Evolutionary conservation across 306 rosid species (phyloP).

Genomic region (Acacia confusa): DNA sequence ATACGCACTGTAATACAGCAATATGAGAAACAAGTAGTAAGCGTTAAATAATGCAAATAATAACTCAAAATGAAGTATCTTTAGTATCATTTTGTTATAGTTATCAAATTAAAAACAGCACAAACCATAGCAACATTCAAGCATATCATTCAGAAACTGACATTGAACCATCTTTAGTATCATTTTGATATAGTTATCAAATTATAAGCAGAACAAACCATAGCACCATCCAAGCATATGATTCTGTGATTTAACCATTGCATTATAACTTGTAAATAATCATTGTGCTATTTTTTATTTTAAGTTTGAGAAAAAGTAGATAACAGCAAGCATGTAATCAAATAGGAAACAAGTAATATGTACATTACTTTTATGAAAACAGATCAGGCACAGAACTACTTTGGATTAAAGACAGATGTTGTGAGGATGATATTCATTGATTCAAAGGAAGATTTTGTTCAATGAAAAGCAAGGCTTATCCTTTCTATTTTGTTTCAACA

Average conservation of each 20-base stretch:
- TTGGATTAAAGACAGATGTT: neutral
- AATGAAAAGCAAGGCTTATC: neutral
- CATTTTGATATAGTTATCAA: conserved; percentile 8
- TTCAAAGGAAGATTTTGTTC: neutral
- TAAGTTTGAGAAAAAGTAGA: neutral
- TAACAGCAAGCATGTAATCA: neutral
- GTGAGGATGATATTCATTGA: neutral
- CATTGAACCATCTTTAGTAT: neutral
- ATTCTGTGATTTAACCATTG: neutral
- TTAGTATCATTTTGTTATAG: conserved; percentile 3
- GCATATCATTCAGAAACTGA: neutral
- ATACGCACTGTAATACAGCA: conserved; percentile 57
- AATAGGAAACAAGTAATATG: neutral
- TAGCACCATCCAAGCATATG: neutral
- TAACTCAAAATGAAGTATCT: conserved; percentile 19
- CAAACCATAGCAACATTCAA: too few species aligned
- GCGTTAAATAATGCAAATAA: conserved; percentile 7
- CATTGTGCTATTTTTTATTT: neutral
- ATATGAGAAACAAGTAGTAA: conserved; percentile 14
- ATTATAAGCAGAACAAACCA: neutral
- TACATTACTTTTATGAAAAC: neutral
- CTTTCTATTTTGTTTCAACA: neutral
- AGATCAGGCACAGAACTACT: neutral
- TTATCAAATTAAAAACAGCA: neutral
- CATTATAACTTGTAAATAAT: neutral